phyloP scores from a whole-genome alignment of 176 grass and related monocot genomes.

The Oryza punctata region DNA sequence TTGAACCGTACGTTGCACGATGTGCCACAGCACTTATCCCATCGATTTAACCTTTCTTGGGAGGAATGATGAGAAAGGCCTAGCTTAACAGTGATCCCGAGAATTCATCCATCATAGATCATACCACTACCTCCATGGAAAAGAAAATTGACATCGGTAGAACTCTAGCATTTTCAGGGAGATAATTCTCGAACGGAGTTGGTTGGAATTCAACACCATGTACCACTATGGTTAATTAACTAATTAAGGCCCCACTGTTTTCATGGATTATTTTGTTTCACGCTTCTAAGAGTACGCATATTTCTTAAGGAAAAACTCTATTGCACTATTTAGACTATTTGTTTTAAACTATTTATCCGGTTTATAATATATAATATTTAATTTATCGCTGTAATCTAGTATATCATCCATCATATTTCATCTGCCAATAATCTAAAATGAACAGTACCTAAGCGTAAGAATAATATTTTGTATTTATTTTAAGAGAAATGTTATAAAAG shows the following conservation, averaged over 20 bases:
- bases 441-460: not conserved
- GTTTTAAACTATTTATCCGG: too few relatives aligned
- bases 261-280: too few relatives aligned
- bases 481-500: not conserved
- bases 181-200: not conserved
- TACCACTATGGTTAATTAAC: not conserved
- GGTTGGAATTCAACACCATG: not conserved
- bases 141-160: not conserved
- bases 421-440: too few relatives aligned
- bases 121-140: not conserved
- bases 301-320: too few relatives aligned
- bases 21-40: constrained; percentile 34
- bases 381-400: too few relatives aligned
- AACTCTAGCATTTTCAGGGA: not conserved
- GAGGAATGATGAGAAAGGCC: constrained; percentile 26
- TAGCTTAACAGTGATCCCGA: constrained; percentile 4
- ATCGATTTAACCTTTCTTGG: constrained; percentile 19
- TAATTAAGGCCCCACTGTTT: too few relatives aligned
- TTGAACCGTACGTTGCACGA: constrained; percentile 40
- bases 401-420: too few relatives aligned
- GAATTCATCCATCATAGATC: not conserved
- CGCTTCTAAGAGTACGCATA: too few relatives aligned
- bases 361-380: too few relatives aligned
- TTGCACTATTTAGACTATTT: too few relatives aligned
- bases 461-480: not conserved